Evolutionary conservation across 768 basidiomycete species (phyloP), one percentile per base, ranked within the genome.

Genomic region (Trametes maxima): DNA sequence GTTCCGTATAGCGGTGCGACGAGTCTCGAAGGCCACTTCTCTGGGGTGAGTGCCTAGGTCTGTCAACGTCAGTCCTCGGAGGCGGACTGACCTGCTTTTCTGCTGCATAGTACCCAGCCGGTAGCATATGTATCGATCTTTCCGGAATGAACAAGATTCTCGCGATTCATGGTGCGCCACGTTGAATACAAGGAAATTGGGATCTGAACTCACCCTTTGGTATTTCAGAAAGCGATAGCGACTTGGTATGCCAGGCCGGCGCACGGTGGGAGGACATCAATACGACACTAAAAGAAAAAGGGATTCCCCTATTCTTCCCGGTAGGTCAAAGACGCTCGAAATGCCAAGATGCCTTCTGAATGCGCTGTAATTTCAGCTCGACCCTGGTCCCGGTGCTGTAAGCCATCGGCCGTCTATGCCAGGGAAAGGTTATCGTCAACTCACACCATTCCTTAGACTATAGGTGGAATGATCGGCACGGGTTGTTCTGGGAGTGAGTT

Each of bases 391-490:
- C 8, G 44, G 54, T 35, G 54, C 54, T 48, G 28, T 52, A 21
- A 52, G 51, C 17, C 44, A 21, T 70, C 28, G 28, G 8, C 28
- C 8, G 8, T 33, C 28, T 8, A 33, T 33, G 28, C 8, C 28
- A 33, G 28, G 28, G 28, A 8, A 33, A 3, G 8, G 76, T 75
- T 16, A 83, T 86, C 66, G 70, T 82, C 57, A 33, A 5, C 7
- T 10, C 19, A 35, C 25, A 37, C 16, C 45, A 22, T 55, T 17
- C 6, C 39, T 87, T 42, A 92, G 54, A 55, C 54, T 28, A 55
- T 94, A 63, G 92, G 92, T 11, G 92, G 93, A 3, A 95, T 94
- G 92, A 85, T 90, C 51, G 87, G 87, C 17, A 95, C 92, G 1
- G 91, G 92, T 6, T 94, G 92, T 68, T 88, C 85, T 43, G 92